Conservation (phyloP, 805 yeast species). For the Wickerhamiella nectarea region DNA sequence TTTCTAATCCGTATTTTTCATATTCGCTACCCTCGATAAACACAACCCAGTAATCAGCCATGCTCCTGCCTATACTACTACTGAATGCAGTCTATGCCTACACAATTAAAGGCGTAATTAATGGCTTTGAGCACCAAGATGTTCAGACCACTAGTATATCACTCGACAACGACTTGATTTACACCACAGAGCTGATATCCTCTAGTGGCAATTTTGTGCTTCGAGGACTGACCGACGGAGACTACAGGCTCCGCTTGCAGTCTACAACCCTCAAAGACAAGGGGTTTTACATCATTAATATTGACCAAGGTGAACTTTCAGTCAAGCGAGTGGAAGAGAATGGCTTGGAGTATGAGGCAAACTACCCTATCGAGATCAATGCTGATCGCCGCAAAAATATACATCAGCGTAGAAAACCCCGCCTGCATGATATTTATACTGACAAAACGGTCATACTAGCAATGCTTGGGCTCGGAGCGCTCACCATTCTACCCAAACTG, state of each 20-base stretch:
- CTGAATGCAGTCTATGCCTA: slow-evolving; percentile 1
- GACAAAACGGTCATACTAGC: slow-evolving; percentile 1
- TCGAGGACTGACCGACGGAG: slow-evolving; percentile 8
- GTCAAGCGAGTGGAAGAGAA: slow-evolving; percentile 19
- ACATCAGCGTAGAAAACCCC: not conserved
- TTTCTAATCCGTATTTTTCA: not conserved
- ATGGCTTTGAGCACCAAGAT: not conserved
- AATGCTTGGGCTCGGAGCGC: not conserved
- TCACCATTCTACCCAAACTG: not conserved
- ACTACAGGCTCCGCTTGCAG: slow-evolving; percentile 14
- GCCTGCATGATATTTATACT: slow-evolving; percentile 1
- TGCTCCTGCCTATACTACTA: not conserved
- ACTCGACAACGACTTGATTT: slow-evolving; percentile 10
- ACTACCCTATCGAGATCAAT: slow-evolving; percentile 23
- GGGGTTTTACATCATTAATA: slow-evolving; percentile 13
- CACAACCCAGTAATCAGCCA: not conserved
- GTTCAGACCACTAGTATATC: not conserved
- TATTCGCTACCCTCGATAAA: not conserved
- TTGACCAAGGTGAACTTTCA: slow-evolving; percentile 18
- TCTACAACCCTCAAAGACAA: slow-evolving; percentile 13
- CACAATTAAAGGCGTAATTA: slow-evolving; percentile 6
- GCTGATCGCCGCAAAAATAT: not conserved
- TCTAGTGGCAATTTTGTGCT: slow-evolving; percentile 15
- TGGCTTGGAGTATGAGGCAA: slow-evolving; percentile 23
- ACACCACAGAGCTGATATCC: slow-evolving; percentile 8